Conservation (phyloP, 768 basidiomycete species). For the Aureoboletus auriporus region DNA sequence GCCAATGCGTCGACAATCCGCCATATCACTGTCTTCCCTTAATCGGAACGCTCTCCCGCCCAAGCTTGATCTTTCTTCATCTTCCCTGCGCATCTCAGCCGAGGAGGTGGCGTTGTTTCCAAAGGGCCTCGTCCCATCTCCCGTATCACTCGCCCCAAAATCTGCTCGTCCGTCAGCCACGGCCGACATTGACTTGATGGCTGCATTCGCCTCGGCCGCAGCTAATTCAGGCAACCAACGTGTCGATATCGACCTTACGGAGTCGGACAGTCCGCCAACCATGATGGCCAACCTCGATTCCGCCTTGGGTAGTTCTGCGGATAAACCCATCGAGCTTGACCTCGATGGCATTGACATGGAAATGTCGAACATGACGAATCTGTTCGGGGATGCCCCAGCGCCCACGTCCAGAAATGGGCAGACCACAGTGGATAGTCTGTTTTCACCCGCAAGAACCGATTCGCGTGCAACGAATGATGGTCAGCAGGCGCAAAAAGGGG, state of each 20-base stretch:
- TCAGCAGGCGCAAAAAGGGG: slow-evolving; percentile 17
- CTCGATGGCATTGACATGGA: slow-evolving; percentile 66
- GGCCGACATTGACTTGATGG: slow-evolving; percentile 63
- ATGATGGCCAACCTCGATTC: slow-evolving; percentile 29
- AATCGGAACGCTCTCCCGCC: slow-evolving; percentile 66
- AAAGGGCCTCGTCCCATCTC: slow-evolving; percentile 61
- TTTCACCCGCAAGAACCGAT: slow-evolving; percentile 42
- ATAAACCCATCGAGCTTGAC: slow-evolving; percentile 81
- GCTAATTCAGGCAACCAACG: slow-evolving; percentile 29
- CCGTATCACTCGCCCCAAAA: slow-evolving; percentile 78
- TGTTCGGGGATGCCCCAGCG: slow-evolving; percentile 51
- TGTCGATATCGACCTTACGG: slow-evolving; percentile 59
- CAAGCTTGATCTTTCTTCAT: slow-evolving; percentile 78
- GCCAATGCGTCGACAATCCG: slow-evolving; percentile 60
- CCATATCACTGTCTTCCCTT: slow-evolving; percentile 77
- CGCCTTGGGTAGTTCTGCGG: slow-evolving; percentile 57
- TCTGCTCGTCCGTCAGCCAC: slow-evolving; percentile 61
- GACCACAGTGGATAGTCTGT: slow-evolving; percentile 43
- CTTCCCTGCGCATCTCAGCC: slow-evolving; percentile 59
- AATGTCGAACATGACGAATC: slow-evolving; percentile 44
- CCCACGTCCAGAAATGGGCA: slow-evolving; percentile 32
- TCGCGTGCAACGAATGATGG: slow-evolving; percentile 15
- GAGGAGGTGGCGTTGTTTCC: slow-evolving; percentile 58
- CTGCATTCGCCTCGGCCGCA: slow-evolving; percentile 49
- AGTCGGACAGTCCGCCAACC: slow-evolving; percentile 32